Evolutionary conservation across 2,329 filamentous ascomycete genomes (phyloP).

Genomic region (Chaetothyriales sp.): DNA sequence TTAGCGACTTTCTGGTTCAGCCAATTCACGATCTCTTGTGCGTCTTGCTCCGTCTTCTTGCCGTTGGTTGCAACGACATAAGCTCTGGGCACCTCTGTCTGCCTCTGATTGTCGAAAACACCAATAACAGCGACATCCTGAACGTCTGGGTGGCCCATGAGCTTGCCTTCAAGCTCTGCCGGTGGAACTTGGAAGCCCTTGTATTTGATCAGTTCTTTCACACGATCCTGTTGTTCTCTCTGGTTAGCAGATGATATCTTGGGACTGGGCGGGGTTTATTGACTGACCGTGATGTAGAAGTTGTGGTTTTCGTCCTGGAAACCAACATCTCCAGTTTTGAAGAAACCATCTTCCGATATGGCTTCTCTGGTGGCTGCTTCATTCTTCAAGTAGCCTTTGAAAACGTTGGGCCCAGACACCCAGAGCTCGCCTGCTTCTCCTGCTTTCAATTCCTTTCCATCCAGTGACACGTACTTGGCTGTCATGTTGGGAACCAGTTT

Average conservation of each 20-base stretch:
- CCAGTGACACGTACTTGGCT: slow-evolving; percentile 57
- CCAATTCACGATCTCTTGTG: slow-evolving; percentile 23
- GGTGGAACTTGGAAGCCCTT: slow-evolving; percentile 37
- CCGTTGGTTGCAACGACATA: slow-evolving; percentile 34
- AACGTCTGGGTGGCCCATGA: slow-evolving; percentile 29
- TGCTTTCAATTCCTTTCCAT: slow-evolving; percentile 43
- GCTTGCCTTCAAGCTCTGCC: slow-evolving; percentile 33
- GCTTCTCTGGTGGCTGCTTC: slow-evolving; percentile 40
- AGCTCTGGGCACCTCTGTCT: slow-evolving; percentile 29
- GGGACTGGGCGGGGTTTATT: slow-evolving; percentile 42
- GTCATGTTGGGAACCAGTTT: slow-evolving; percentile 63
- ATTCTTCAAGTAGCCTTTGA: slow-evolving; percentile 49
- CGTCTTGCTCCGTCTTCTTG: slow-evolving; percentile 26
- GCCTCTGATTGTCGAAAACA: slow-evolving; percentile 20
- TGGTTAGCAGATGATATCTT: slow-evolving; percentile 67
- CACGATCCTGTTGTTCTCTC: slow-evolving; percentile 47
- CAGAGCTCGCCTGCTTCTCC: slow-evolving; percentile 55
- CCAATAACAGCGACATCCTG: slow-evolving; percentile 35
- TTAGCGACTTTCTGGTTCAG: slow-evolving; percentile 19
- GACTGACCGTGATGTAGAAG: slow-evolving; percentile 76
- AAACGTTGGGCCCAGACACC: slow-evolving; percentile 49
- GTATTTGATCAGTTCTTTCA: slow-evolving; percentile 46
- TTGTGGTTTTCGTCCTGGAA: slow-evolving; percentile 60
- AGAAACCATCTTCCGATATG: slow-evolving; percentile 54
- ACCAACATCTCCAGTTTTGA: slow-evolving; percentile 80